Evolutionary conservation across 73 alveolate genomes (phyloP).

Genomic region (Paramecium primaurelia): DNA sequence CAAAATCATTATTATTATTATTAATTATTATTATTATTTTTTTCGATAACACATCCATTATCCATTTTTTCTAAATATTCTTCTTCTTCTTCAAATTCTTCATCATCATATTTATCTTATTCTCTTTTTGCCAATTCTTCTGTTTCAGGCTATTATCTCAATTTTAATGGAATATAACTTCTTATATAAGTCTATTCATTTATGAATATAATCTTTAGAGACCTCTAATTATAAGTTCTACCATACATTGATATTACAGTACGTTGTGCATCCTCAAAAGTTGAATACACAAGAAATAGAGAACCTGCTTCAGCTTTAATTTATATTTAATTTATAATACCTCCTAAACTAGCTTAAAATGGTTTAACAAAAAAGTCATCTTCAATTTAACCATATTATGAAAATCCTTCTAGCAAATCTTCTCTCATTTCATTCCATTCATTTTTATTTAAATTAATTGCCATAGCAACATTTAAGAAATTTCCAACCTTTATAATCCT

Average conservation of each 20-base stretch:
- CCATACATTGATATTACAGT: slow-evolving; percentile 44
- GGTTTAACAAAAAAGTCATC: slow-evolving; percentile 57
- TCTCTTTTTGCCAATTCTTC: neutral
- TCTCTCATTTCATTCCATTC: slow-evolving; percentile 52
- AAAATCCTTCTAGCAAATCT: slow-evolving; percentile 20
- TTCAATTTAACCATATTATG: slow-evolving; percentile 20
- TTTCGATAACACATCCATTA: neutral
- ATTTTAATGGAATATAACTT: neutral
- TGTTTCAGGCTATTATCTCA: neutral
- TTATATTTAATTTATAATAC: neutral
- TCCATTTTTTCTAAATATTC: neutral
- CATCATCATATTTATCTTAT: neutral
- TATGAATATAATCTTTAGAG: slow-evolving; percentile 47
- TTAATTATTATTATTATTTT: no score
- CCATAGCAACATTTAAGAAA: slow-evolving; percentile 48
- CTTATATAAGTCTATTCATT: slow-evolving; percentile 12
- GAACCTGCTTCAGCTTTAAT: slow-evolving; percentile 60
- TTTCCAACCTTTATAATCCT: slow-evolving; percentile 51
- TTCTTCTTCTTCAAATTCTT: neutral
- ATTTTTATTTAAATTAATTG: slow-evolving; percentile 9
- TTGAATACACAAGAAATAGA: slow-evolving; percentile 31
- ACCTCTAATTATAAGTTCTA: slow-evolving; percentile 49
- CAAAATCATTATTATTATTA: neutral
- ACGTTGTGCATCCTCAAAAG: slow-evolving; percentile 38
- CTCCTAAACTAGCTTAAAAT: slow-evolving; percentile 49